These are phyloP conservation scores for Taphrina flavorubra DNA, from an alignment of 1,139 yeast genomes.

Conservation along the genomic window DNA sequence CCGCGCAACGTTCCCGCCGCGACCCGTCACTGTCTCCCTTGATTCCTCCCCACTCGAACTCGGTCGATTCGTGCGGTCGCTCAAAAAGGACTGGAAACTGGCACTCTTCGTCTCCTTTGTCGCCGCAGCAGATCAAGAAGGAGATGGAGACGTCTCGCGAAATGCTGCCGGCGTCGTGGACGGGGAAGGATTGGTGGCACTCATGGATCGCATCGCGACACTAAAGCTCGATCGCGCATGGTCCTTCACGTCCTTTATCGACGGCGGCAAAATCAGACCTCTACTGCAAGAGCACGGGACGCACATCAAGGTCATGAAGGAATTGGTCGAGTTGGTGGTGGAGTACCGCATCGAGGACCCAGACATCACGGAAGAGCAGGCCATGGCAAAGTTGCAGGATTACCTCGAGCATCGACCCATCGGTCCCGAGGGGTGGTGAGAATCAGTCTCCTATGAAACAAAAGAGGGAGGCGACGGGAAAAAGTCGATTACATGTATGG, in stretches of 20 bases:
- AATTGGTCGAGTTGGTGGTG: constrained; percentile 24
- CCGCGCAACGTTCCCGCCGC: constrained; percentile 24
- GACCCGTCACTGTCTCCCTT: background rate
- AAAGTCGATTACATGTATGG: too few species aligned
- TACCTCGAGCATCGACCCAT: constrained; percentile 3
- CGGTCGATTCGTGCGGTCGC: constrained; percentile 17
- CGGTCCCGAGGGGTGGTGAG: constrained; percentile 17
- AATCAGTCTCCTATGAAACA: background rate
- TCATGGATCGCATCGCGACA: constrained; percentile 15
- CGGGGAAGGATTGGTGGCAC: constrained; percentile 3
- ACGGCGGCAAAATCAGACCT: constrained; percentile 33
- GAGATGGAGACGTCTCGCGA: background rate
- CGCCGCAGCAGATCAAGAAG: background rate
- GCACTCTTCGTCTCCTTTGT: constrained; percentile 18
- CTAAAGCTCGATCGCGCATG: constrained; percentile 16
- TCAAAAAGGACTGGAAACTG: constrained; percentile 30
- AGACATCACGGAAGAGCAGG: constrained; percentile 20
- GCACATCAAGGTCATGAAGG: constrained; percentile 38
- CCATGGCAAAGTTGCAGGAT: constrained; percentile 7
- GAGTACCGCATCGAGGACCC: constrained; percentile 21
- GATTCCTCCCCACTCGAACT: constrained; percentile 8
- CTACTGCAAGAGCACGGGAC: constrained; percentile 4
- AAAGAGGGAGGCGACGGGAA: too few species aligned
- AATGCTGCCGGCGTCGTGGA: too few species aligned
- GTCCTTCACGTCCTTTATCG: constrained; percentile 19